Percentiles rank a stretch among this genome's conserved stretches.
Conservation (phyloP, 2,329 filamentous ascomycete genomes). For the Ophiostoma sp. region DNA sequence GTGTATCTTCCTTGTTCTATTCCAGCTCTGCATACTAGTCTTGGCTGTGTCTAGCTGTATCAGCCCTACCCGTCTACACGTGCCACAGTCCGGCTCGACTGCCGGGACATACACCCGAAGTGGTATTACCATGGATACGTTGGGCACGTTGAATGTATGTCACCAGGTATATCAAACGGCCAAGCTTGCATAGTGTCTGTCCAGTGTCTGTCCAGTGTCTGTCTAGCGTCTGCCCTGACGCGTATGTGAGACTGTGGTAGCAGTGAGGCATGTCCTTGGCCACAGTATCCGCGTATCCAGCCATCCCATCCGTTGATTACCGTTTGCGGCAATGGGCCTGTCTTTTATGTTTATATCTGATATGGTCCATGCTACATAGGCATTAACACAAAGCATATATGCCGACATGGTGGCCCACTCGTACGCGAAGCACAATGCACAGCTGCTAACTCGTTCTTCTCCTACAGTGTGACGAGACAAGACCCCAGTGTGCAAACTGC, state of each 20-base stretch:
- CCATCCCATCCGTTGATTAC: background rate
- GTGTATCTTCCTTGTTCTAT: background rate
- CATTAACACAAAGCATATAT: background rate
- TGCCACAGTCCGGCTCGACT: background rate
- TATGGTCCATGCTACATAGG: background rate
- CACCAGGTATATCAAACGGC: background rate
- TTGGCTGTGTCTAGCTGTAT: background rate
- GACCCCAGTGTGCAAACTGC: conserved; percentile 33
- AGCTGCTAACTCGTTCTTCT: background rate
- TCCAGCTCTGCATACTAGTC: too few relatives aligned
- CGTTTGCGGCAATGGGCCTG: background rate
- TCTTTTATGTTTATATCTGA: background rate
- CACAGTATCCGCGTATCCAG: conserved; percentile 2
- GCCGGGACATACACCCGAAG: background rate
- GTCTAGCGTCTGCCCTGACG: background rate
- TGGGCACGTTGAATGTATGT: background rate
- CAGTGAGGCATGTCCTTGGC: background rate
- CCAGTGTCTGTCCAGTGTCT: background rate
- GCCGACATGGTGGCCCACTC: background rate
- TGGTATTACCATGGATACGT: background rate
- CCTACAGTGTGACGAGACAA: conserved; percentile 33
- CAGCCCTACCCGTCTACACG: background rate
- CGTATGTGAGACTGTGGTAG: background rate
- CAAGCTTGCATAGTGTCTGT: background rate
- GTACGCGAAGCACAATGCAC: background rate